Percentiles rank a stretch among this genome's conserved stretches.
phyloP scores from a whole-genome alignment of 306 rosid species.

The Fragaria ananassa region DNA sequence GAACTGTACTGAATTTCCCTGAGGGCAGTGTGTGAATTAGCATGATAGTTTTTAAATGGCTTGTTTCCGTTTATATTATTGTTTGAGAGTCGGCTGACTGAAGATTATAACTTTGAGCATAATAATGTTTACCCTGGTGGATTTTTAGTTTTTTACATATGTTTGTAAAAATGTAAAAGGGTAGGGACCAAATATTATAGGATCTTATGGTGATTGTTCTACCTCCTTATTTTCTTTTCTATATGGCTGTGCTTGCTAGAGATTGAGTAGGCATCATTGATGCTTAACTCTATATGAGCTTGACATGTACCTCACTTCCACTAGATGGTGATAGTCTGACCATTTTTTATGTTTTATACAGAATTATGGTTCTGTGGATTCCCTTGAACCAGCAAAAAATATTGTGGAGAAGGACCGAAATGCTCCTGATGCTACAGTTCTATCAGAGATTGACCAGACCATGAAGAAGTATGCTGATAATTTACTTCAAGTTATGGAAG shows the following conservation, averaged over 20 bases:
- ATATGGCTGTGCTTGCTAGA: background rate
- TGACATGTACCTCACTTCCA: conserved; percentile 10
- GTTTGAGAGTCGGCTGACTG: background rate
- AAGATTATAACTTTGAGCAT: background rate
- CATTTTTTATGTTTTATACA: conserved; percentile 34
- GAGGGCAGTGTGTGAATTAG: background rate
- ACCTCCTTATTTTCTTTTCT: background rate
- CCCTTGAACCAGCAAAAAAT: conserved; percentile 59
- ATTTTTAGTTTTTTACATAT: background rate
- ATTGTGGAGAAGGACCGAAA: conserved; percentile 49
- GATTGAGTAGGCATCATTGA: background rate
- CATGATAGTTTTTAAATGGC: background rate
- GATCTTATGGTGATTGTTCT: background rate
- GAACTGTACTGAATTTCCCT: background rate
- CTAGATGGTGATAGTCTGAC: conserved; percentile 13
- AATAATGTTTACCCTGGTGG: background rate
- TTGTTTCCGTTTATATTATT: background rate
- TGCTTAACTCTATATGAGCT: background rate
- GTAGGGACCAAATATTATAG: background rate
- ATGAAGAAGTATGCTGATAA: conserved; percentile 66
- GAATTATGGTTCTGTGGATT: conserved; percentile 70
- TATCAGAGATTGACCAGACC: conserved; percentile 73
- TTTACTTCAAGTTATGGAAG: conserved; percentile 69
- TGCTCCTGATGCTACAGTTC: conserved; percentile 40
- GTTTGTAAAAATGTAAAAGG: background rate